Evolutionary conservation across 2,329 filamentous ascomycete species (phyloP).

Genomic region (Diaporthe australafricana): DNA sequence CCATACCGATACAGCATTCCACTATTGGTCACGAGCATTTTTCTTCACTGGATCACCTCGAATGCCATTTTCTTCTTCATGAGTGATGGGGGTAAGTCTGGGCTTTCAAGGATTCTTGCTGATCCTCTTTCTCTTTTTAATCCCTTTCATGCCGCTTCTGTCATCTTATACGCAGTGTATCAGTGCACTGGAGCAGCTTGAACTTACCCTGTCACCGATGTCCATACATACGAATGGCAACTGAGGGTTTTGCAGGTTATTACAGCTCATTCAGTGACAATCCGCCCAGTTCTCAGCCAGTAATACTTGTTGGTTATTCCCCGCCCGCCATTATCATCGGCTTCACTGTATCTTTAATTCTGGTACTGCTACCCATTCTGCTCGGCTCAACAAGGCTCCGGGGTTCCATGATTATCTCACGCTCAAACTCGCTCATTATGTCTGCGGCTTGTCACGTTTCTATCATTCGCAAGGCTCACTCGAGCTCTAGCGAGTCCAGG

Average conservation of each 20-base stretch:
- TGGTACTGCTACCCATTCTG: not conserved
- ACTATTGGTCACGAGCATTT: slow-evolving; percentile 36
- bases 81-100: slow-evolving; percentile 35
- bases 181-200: not conserved
- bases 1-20: slow-evolving; percentile 42
- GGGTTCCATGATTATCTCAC: not conserved
- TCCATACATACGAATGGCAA: not conserved
- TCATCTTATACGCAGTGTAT: not conserved
- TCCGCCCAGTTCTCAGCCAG: too few species aligned
- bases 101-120: not conserved
- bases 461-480: not conserved
- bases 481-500: not conserved
- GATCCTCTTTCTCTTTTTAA: too few species aligned
- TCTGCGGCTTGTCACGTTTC: slow-evolving; percentile 16
- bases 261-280: too few species aligned
- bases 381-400: not conserved
- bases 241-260: not conserved
- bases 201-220: too few species aligned
- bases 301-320: slow-evolving; percentile 2
- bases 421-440: slow-evolving; percentile 4
- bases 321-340: not conserved
- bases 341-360: not conserved
- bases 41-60: slow-evolving; percentile 41
- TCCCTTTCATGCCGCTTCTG: not conserved
- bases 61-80: slow-evolving; percentile 40